These are phyloP conservation scores for Oenanthe sinensis DNA, from an alignment of 129 eudicot species.

Conservation along the genomic window DNA sequence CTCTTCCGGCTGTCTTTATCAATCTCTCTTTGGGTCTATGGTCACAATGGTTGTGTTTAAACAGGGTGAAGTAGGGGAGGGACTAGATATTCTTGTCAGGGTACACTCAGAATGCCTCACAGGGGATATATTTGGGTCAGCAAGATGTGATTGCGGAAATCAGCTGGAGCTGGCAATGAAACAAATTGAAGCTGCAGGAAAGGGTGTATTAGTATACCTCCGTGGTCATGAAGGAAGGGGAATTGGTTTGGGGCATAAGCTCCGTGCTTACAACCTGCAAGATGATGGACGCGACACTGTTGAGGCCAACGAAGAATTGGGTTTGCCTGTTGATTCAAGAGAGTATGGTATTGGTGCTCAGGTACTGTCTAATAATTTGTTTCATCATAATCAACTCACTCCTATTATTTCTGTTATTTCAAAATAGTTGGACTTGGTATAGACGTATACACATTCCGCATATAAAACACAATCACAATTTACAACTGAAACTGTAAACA, in stretches of 20 bases:
- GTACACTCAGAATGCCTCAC: slow-evolving; percentile 97
- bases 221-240: slow-evolving; percentile 98
- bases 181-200: slow-evolving; percentile 73
- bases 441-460: background rate
- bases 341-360: slow-evolving; percentile 81
- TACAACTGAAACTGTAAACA: background rate
- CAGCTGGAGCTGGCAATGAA: slow-evolving; percentile 85
- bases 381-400: background rate
- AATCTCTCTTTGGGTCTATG: background rate
- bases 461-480: background rate
- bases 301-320: slow-evolving; percentile 91
- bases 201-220: slow-evolving; percentile 82
- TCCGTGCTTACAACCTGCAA: slow-evolving; percentile 86
- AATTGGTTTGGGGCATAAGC: slow-evolving; percentile 90
- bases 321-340: slow-evolving; percentile 86
- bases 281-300: slow-evolving; percentile 95
- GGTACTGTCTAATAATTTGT: slow-evolving; percentile 29
- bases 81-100: slow-evolving; percentile 67
- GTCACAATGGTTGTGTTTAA: slow-evolving; percentile 3
- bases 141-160: slow-evolving; percentile 84
- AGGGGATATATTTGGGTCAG: slow-evolving; percentile 92
- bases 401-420: background rate
- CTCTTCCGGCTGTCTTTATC: background rate
- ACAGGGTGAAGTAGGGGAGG: slow-evolving; percentile 90
- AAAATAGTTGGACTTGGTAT: background rate